A percentile compares a stretch with the other conserved stretches of the same genome.
Evolutionary conservation across 441 rosid genomes (phyloP).

Genomic region (Pelargonium fulgidum): DNA sequence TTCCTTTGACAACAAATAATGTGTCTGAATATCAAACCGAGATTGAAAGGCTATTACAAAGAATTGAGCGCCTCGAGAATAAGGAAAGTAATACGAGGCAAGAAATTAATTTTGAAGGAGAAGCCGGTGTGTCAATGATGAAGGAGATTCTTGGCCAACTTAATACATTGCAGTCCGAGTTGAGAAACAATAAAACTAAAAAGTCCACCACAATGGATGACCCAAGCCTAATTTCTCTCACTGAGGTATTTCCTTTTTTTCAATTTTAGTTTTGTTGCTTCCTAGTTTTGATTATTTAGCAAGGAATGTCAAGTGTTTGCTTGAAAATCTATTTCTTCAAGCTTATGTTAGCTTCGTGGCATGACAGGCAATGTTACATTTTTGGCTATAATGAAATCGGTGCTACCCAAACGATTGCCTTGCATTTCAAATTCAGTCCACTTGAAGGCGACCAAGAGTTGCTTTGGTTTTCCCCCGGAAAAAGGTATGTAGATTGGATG

Average conservation of each 20-base stretch:
- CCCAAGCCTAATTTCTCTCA: not conserved
- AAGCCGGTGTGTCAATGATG: not conserved
- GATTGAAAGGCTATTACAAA: not conserved
- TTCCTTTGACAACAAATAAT: not conserved
- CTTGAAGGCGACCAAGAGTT: not conserved
- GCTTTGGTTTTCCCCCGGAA: no score
- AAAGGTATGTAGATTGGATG: no score
- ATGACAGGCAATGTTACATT: not conserved
- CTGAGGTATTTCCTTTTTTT: not conserved
- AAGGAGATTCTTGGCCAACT: constrained; percentile 4
- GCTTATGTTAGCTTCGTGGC: not conserved
- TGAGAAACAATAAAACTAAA: not conserved
- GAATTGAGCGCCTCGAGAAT: constrained; percentile 1
- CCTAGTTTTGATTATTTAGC: not conserved
- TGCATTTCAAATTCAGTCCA: not conserved
- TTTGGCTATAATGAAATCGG: not conserved
- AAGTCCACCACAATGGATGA: not conserved
- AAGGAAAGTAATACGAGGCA: not conserved
- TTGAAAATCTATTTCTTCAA: not conserved
- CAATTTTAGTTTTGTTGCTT: not conserved
- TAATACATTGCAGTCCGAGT: not conserved
- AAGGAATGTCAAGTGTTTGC: not conserved
- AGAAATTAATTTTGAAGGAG: constrained; percentile 4
- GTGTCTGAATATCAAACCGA: not conserved
- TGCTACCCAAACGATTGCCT: not conserved